Base-by-base conservation (phyloP, 768 basidiomycete species). In the Boletales sp. region DNA sequence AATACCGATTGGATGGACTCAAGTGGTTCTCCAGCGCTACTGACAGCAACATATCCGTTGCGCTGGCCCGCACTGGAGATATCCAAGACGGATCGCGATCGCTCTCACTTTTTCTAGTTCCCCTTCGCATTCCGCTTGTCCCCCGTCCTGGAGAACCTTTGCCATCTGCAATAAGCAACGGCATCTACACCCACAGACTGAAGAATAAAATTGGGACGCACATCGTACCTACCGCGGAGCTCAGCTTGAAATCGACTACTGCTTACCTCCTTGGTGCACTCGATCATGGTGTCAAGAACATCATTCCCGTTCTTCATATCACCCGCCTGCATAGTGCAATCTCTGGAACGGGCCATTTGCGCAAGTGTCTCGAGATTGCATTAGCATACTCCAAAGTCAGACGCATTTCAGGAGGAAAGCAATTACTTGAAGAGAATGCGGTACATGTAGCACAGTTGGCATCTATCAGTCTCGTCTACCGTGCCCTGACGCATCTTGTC, bases 21-120 rank as follows among this genome's bases (percentile, higher is more conserved):
- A 90, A 89, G 68, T 90, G 87, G 87, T 90, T 90, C 66, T 88
- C 87, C 14, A 87, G 85, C 56, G 89, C 89, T 2, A 87, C 87
- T 0, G 89, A 90, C 57, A 81, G 84, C 54, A 72, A 90, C 51
- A 70, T 89, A 9, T 77, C 86, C 0, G 73, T 90, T 21, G 86
- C 85, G 1, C 71, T 90, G 6, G 89, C 86, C 6, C 83, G 87
- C 34, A 89, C 87, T 2, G 87, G 85, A 1, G 64, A 78, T 0
- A 51, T 62, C 24, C 55, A 71, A 42, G 66, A 72, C 12, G 87
- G 88, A 7, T 83, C 87, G 1, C 77, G 81, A 34, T 79, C 78
- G 0, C 75, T 90, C 12, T 89, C 86, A 1, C 79, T 90, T 34
- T 90, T 90, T 69, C 73, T 90, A 29, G 72, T 90, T 38, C 86